These are phyloP conservation scores for Aspergillus piperis DNA, from an alignment of 2,329 filamentous ascomycete species.

Conservation along the genomic window DNA sequence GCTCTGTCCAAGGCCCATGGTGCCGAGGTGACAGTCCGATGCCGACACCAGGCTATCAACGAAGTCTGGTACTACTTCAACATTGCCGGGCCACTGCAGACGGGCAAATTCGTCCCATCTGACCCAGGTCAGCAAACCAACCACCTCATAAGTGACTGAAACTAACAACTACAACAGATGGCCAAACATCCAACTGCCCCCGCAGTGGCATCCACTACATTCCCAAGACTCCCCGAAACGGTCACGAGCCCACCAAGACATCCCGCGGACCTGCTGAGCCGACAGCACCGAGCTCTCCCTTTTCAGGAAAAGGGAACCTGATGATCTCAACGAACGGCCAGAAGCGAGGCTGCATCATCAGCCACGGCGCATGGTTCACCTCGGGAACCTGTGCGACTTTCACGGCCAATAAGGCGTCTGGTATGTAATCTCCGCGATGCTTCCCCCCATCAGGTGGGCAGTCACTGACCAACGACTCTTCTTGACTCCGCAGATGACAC, in stretches of 20 bases:
- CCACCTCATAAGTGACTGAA: neutral
- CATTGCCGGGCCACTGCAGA: constrained; percentile 49
- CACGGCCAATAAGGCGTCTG: constrained; percentile 28
- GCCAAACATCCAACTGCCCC: constrained; percentile 65
- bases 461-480: neutral
- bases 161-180: constrained; percentile 41
- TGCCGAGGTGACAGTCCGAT: constrained; percentile 60
- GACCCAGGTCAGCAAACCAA: constrained; percentile 34
- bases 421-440: constrained; percentile 23
- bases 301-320: constrained; percentile 62
- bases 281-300: constrained; percentile 43
- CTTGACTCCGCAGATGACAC: constrained; percentile 21
- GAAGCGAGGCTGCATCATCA: constrained; percentile 65
- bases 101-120: constrained; percentile 37
- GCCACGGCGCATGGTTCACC: constrained; percentile 66
- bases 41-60: constrained; percentile 50
- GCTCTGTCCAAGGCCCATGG: constrained; percentile 59
- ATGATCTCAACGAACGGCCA: constrained; percentile 50
- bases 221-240: constrained; percentile 54
- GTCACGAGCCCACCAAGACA: constrained; percentile 38
- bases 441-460: neutral
- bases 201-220: constrained; percentile 63
- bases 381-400: constrained; percentile 68
- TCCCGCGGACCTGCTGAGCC: constrained; percentile 33
- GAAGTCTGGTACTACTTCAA: constrained; percentile 68